Evolutionary conservation across 2,329 filamentous ascomycete genomes (phyloP).

Genomic region (Madurella fahalii): DNA sequence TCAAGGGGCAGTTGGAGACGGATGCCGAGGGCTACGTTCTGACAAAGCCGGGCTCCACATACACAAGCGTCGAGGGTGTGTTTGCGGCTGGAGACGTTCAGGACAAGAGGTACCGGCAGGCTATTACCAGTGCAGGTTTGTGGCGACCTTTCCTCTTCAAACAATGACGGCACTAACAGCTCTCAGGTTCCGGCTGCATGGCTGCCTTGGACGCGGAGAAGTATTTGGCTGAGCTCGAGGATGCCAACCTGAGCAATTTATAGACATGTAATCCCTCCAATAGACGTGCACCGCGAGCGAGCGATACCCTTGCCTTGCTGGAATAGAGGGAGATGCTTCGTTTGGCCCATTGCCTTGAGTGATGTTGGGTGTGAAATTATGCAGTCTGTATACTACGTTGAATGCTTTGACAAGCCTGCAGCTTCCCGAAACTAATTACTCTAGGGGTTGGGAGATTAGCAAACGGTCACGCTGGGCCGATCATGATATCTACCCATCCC

Average conservation of each 20-base stretch:
- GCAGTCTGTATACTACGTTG: too few species aligned
- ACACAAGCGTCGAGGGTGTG: constrained; percentile 85
- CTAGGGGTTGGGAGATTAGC: too few species aligned
- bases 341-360: neutral
- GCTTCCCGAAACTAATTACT: too few species aligned
- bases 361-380: neutral
- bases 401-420: too few species aligned
- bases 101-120: constrained; percentile 97
- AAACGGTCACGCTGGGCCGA: too few species aligned
- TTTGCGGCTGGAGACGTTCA: constrained; percentile 98
- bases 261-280: constrained; percentile 14
- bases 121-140: constrained; percentile 92
- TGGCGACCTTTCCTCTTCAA: constrained; percentile 23
- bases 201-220: constrained; percentile 96
- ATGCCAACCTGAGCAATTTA: constrained; percentile 31
- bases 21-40: constrained; percentile 89
- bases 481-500: too few species aligned
- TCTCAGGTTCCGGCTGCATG: constrained; percentile 81
- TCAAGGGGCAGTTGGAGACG: constrained; percentile 85
- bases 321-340: constrained; percentile 1
- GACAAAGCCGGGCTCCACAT: constrained; percentile 82
- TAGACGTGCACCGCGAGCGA: constrained; percentile 4
- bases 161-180: constrained; percentile 22
- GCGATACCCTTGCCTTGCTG: constrained; percentile 1
- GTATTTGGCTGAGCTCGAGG: constrained; percentile 74